Conservation (phyloP, 2,329 filamentous ascomycete species). For the Alternaria atra region DNA sequence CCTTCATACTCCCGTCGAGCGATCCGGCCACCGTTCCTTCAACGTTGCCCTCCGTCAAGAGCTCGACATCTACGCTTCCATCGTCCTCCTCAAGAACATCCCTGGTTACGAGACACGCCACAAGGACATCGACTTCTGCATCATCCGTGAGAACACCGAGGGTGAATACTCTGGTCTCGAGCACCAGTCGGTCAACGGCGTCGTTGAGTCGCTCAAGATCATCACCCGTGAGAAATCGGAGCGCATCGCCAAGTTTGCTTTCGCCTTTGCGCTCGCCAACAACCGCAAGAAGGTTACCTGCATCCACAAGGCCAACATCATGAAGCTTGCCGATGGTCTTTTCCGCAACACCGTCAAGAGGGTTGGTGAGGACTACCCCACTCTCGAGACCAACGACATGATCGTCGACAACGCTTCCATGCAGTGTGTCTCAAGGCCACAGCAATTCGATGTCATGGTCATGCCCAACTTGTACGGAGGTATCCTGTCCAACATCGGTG, state of each 20-base stretch:
- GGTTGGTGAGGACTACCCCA: conserved; percentile 93
- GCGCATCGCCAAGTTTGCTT: conserved; percentile 98
- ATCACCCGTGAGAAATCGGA: conserved; percentile 99
- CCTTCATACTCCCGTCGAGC: conserved; percentile 94
- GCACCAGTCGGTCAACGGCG: conserved; percentile 95
- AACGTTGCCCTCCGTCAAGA: conserved; percentile 99
- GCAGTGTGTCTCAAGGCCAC: conserved; percentile 95
- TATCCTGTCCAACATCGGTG: conserved; percentile 98
- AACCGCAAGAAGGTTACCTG: conserved; percentile 99
- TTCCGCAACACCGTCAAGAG: conserved; percentile 98
- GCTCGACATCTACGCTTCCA: conserved; percentile 98
- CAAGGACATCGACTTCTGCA: conserved; percentile 96
- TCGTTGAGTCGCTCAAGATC: conserved; percentile 99
- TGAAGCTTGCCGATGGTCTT: conserved; percentile 98
- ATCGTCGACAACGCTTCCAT: conserved; percentile 99
- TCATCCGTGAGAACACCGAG: conserved; percentile 99
- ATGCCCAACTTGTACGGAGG: conserved; percentile 99
- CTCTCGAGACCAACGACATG: conserved; percentile 97
- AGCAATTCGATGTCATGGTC: conserved; percentile 99
- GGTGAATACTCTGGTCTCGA: conserved; percentile 99
- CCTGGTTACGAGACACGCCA: conserved; percentile 97
- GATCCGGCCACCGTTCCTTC: conserved; percentile 98
- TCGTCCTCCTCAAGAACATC: conserved; percentile 99
- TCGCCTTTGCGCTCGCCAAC: conserved; percentile 97
- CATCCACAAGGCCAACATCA: conserved; percentile 99